Conservation (phyloP, 2,329 filamentous ascomycete species). For the Alternaria novae-zelandiae region DNA sequence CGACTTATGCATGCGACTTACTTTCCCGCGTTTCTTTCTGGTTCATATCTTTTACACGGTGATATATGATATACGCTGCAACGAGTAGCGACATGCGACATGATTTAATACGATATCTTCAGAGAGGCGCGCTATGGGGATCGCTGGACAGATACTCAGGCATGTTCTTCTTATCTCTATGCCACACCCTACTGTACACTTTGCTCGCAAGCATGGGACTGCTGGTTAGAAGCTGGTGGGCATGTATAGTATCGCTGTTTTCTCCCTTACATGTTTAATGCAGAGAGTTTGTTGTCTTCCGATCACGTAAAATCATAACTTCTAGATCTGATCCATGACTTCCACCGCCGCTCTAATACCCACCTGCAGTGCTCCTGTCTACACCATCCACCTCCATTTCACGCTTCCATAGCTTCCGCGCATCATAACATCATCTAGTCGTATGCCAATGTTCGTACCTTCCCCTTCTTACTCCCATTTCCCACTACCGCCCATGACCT, state of each 20-base stretch:
- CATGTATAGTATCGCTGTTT: constrained; percentile 30
- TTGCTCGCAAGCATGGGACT: constrained; percentile 27
- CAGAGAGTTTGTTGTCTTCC: constrained; percentile 3
- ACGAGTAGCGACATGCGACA: constrained; percentile 26
- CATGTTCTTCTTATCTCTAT: constrained; percentile 20
- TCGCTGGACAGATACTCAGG: constrained; percentile 15
- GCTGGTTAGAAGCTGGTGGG: constrained; percentile 18
- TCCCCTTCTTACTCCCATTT: constrained; percentile 25
- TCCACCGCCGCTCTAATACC: neutral
- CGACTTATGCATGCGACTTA: constrained; percentile 15
- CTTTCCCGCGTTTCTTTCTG: constrained; percentile 1
- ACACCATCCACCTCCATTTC: no score
- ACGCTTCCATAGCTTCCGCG: neutral
- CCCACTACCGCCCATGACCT: constrained; percentile 21
- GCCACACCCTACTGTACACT: constrained; percentile 12
- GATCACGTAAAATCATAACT: neutral
- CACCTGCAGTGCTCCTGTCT: neutral
- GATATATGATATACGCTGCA: constrained; percentile 17
- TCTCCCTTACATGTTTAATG: constrained; percentile 18
- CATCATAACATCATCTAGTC: neutral
- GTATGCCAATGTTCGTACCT: neutral
- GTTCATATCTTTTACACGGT: neutral
- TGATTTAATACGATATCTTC: constrained; percentile 16
- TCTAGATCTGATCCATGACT: neutral
- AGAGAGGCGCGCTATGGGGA: constrained; percentile 12